Evolutionary conservation across 176 grass and related monocot genomes (phyloP), one percentile per base, ranked within the genome.

Genomic region (Aegilops tauschii): DNA sequence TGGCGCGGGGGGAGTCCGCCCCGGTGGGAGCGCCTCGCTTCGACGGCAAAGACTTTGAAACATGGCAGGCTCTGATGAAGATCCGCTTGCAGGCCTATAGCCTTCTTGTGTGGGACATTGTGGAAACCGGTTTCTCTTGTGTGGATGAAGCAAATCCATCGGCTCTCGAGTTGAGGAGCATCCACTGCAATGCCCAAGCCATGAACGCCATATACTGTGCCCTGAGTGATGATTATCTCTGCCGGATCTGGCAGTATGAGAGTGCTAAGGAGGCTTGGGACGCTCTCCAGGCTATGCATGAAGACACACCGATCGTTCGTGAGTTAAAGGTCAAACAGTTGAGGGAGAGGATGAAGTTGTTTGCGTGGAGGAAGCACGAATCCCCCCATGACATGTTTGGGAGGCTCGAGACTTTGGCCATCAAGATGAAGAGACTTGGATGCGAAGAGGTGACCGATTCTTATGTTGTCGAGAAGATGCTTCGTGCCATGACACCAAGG

Each of bases 1-100:
- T 47, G 45, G 92, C 87, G 16, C 85, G 76, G 50, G 84, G 87
- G 45, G 93, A 92, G 31, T 87, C 85, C 16, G 85, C 76, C 20
- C 81, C 87, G 28, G 9, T 69, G 10, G 67, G 67, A 70, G 32
- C 67, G 11, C 67, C 67, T 20, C 20, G 31, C 66, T 69, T 69
- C 66, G 65, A 69, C 7, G 31, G 6, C 16, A 17, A 5, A 9
- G 6, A 8, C 16, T 69, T 17, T 30, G 4, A 5, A 18, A 9
- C 1, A 17, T 69, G 66, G 31, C 18, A 8, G 66, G 9, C 35
- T 20, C 6, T 4, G 30, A 69, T 20, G 66, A 1, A 9, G 2
- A 3, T 1, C 0, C 31, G 30, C 16, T 35, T 69, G 66, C 0
- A 9, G 32, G 0, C 0, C 3, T 69, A 20, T 21, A 11, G 21